Conservation (phyloP, 2,329 filamentous ascomycete genomes). For the Purpureocillium takamizusanense region DNA sequence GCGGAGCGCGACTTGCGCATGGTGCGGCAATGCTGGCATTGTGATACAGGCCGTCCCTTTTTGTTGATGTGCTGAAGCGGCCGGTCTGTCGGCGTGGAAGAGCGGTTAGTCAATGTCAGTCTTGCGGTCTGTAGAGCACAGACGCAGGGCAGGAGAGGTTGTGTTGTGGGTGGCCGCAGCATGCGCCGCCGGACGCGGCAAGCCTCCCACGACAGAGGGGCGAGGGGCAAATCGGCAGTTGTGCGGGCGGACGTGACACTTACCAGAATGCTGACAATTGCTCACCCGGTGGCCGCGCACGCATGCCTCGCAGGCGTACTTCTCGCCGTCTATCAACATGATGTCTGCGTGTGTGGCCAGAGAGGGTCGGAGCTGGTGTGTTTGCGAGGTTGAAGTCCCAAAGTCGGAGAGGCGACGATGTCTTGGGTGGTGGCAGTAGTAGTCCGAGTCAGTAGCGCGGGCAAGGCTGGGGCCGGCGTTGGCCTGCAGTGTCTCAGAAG, state of each 20-base stretch:
- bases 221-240: slow-evolving; percentile 5
- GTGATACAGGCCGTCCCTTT: slow-evolving; percentile 93
- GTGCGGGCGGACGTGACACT: slow-evolving; percentile 31
- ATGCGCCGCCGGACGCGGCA: too few relatives aligned
- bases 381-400: slow-evolving; percentile 1
- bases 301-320: slow-evolving; percentile 96
- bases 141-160: too few relatives aligned
- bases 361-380: neutral
- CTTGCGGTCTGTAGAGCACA: neutral
- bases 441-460: slow-evolving; percentile 6
- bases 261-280: slow-evolving; percentile 94
- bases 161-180: too few relatives aligned
- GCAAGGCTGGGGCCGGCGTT: slow-evolving; percentile 8
- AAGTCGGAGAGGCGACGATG: neutral
- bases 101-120: slow-evolving; percentile 12
- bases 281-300: slow-evolving; percentile 97
- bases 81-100: slow-evolving; percentile 52
- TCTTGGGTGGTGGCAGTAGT: neutral
- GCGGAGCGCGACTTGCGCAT: slow-evolving; percentile 93
- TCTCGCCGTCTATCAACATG: slow-evolving; percentile 90
- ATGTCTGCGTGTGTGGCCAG: slow-evolving; percentile 11
- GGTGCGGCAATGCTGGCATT: slow-evolving; percentile 93
- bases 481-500: slow-evolving; percentile 9
- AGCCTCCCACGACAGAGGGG: neutral
- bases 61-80: slow-evolving; percentile 92